Percentiles rank a stretch among this genome's conserved stretches.
phyloP scores from a whole-genome alignment of 2,329 filamentous ascomycete genomes.

The Alternaria novae-zelandiae region DNA sequence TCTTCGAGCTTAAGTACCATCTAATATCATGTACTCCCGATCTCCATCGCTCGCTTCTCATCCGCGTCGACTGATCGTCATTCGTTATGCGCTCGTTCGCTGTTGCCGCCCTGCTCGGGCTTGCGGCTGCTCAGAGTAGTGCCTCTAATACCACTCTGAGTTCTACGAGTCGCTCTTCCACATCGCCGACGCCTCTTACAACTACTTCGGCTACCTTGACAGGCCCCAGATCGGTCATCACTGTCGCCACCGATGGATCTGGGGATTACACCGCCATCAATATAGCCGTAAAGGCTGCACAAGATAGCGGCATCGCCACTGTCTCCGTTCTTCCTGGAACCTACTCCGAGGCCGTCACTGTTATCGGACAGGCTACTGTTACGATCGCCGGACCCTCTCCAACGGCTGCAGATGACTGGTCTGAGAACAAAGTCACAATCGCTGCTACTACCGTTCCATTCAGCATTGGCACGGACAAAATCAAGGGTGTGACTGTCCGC shows the following conservation, averaged over 20 bases:
- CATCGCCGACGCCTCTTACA: not conserved
- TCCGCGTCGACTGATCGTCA: slow-evolving; percentile 6
- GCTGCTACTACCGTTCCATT: slow-evolving; percentile 33
- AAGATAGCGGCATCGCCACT: slow-evolving; percentile 51
- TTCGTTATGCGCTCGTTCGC: slow-evolving; percentile 20
- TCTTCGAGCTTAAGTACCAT: slow-evolving; percentile 9
- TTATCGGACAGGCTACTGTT: slow-evolving; percentile 51
- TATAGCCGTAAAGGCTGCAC: slow-evolving; percentile 53
- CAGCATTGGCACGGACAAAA: slow-evolving; percentile 37
- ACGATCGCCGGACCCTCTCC: slow-evolving; percentile 49
- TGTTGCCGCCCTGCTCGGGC: slow-evolving; percentile 16
- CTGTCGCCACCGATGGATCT: slow-evolving; percentile 54
- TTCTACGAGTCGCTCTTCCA: not conserved
- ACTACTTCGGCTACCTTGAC: slow-evolving; percentile 9
- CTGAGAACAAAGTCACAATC: slow-evolving; percentile 50
- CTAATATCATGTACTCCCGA: slow-evolving; percentile 1
- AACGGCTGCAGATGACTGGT: slow-evolving; percentile 37
- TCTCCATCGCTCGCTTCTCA: not conserved
- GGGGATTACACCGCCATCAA: slow-evolving; percentile 56
- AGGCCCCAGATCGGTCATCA: slow-evolving; percentile 41
- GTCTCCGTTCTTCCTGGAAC: slow-evolving; percentile 55
- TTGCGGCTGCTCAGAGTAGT: slow-evolving; percentile 22
- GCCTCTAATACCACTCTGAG: slow-evolving; percentile 7
- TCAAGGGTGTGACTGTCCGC: slow-evolving; percentile 44
- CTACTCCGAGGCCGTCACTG: slow-evolving; percentile 52